Conservation (phyloP, 2,329 filamentous ascomycete species). For the Phaeosphaeriaceae sp. region DNA sequence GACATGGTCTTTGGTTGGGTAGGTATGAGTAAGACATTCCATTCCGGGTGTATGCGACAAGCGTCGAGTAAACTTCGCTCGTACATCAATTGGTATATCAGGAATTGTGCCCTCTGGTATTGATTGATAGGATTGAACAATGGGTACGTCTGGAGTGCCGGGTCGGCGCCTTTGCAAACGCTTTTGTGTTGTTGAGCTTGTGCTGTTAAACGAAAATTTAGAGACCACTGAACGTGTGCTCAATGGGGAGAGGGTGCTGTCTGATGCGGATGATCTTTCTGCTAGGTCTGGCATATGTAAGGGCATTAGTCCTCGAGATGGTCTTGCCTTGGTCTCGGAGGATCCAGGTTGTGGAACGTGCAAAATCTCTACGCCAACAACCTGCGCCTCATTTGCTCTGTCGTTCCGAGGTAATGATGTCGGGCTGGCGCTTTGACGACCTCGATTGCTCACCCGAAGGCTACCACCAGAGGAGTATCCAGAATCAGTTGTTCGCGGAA, state of each 20-base stretch:
- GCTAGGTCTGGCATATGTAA: conserved; percentile 18
- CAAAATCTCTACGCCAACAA: background rate
- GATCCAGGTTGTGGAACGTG: background rate
- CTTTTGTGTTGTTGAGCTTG: conserved; percentile 23
- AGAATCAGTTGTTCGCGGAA: conserved; percentile 44
- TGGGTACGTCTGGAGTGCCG: conserved; percentile 32
- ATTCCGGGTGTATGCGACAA: conserved; percentile 44
- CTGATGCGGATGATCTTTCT: conserved; percentile 13
- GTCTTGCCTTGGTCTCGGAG: background rate
- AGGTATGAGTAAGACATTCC: conserved; percentile 46
- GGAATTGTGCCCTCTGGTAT: conserved; percentile 41
- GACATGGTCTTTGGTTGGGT: conserved; percentile 37
- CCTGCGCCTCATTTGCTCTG: background rate
- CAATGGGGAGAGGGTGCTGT: conserved; percentile 21
- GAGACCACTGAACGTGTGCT: conserved; percentile 31
- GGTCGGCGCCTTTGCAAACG: conserved; percentile 42
- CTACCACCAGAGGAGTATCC: conserved; percentile 51
- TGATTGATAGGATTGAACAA: conserved; percentile 41
- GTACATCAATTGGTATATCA: conserved; percentile 42
- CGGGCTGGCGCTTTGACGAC: background rate
- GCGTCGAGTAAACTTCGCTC: conserved; percentile 44
- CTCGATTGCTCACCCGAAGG: conserved; percentile 16
- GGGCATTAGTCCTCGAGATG: conserved; percentile 8
- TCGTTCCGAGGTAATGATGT: background rate
- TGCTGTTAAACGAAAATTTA: conserved; percentile 25